Percentiles rank a stretch among this genome's conserved stretches.
phyloP scores from a whole-genome alignment of 2,329 filamentous ascomycete species.

The Venturia carpophila region DNA sequence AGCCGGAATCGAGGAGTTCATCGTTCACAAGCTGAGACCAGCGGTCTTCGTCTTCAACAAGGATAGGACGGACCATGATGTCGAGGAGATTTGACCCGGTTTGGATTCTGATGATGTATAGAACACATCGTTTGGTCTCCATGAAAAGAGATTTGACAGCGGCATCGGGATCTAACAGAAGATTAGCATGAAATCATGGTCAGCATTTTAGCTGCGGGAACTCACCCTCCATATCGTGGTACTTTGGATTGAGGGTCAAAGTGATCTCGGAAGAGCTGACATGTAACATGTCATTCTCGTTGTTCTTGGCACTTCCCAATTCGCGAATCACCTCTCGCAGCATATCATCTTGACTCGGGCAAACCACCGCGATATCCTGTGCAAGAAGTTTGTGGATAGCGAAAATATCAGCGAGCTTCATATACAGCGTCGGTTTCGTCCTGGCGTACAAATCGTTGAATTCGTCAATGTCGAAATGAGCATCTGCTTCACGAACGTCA shows the following conservation, averaged over 20 bases:
- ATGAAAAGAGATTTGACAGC: conserved; percentile 90
- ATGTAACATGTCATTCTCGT: conserved; percentile 85
- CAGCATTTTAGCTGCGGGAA: background rate
- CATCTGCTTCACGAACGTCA: conserved; percentile 75
- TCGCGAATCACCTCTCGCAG: conserved; percentile 88
- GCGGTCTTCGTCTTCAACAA: conserved; percentile 76
- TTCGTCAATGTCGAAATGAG: conserved; percentile 95
- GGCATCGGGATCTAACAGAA: conserved; percentile 69
- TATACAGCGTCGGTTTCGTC: conserved; percentile 95
- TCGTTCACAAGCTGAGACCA: conserved; percentile 77
- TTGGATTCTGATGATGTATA: conserved; percentile 97
- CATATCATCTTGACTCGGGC: conserved; percentile 73
- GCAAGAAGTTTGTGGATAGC: conserved; percentile 86
- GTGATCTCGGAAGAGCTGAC: conserved; percentile 84
- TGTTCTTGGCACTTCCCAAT: conserved; percentile 90
- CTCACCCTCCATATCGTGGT: conserved; percentile 71
- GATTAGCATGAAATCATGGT: background rate
- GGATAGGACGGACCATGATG: conserved; percentile 85
- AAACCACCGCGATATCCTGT: conserved; percentile 68
- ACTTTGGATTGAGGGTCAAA: conserved; percentile 80
- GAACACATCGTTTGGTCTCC: conserved; percentile 93
- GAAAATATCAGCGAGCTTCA: conserved; percentile 97
- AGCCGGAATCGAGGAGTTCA: conserved; percentile 50
- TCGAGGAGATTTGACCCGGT: conserved; percentile 87
- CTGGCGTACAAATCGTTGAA: conserved; percentile 97